Conservation (phyloP, 495 filamentous ascomycete species). For the Annulohypoxylon nitens region DNA sequence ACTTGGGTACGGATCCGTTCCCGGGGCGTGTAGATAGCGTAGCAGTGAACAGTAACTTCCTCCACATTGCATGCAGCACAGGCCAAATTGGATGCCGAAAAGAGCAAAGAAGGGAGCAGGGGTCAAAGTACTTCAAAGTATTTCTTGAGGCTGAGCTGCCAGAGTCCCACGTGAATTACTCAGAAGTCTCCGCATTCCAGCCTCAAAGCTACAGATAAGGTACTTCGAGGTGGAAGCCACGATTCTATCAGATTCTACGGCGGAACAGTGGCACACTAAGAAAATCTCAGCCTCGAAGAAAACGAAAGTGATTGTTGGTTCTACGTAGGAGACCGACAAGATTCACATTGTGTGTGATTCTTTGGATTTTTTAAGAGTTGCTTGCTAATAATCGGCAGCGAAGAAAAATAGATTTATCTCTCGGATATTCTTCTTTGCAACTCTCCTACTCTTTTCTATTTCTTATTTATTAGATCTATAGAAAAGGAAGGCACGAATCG, state of each 20-base stretch:
- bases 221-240: conserved; percentile 47
- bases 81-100: conserved; percentile 42
- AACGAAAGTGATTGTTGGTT: conserved; percentile 14
- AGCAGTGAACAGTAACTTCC: conserved; percentile 12
- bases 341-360: conserved; percentile 13
- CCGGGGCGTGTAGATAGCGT: background rate
- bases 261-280: conserved; percentile 48
- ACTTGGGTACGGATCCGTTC: conserved; percentile 5
- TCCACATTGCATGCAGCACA: conserved; percentile 46
- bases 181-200: conserved; percentile 10
- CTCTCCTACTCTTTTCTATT: conserved; percentile 11
- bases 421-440: conserved; percentile 1
- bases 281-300: conserved; percentile 47
- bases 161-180: background rate
- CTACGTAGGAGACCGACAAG: conserved; percentile 15
- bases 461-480: conserved; percentile 1
- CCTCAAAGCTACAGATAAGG: conserved; percentile 34
- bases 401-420: conserved; percentile 12
- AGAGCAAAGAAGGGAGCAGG: conserved; percentile 31
- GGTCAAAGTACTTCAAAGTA: conserved; percentile 35
- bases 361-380: conserved; percentile 20
- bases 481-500: background rate
- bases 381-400: conserved; percentile 28
- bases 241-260: conserved; percentile 55
- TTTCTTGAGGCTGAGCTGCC: conserved; percentile 39